These are phyloP conservation scores for Emydomyces testavorans DNA, from an alignment of 2,329 filamentous ascomycete genomes.

Conservation along the genomic window DNA sequence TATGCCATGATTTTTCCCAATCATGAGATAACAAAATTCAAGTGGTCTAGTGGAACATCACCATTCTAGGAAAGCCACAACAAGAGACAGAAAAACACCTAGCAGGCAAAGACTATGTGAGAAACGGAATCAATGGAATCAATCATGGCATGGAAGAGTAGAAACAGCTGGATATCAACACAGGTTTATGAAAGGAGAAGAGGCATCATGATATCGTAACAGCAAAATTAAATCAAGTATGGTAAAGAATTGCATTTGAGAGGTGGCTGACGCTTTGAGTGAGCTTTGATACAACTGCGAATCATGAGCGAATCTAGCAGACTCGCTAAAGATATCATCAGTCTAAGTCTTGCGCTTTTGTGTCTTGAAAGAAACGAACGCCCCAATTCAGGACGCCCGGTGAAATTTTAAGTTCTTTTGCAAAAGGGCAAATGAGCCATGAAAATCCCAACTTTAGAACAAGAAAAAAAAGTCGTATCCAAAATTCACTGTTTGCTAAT, in stretches of 20 bases:
- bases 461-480: not conserved
- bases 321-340: not conserved
- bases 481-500: conserved; percentile 12
- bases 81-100: not conserved
- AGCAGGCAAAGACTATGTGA: not conserved
- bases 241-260: not conserved
- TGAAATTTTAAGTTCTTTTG: not conserved
- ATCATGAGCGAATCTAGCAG: not conserved
- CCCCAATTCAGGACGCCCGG: not conserved
- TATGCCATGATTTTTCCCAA: not conserved
- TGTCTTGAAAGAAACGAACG: not conserved
- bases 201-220: conserved; percentile 9
- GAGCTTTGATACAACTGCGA: not conserved
- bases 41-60: not conserved
- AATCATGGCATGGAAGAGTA: not conserved
- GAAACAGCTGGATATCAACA: not conserved
- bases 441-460: not conserved
- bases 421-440: not conserved
- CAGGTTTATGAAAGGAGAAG: not conserved
- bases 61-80: not conserved
- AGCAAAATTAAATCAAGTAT: not conserved
- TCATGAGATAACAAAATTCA: not conserved
- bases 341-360: conserved; percentile 1
- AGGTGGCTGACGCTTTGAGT: not conserved
- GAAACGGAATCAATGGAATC: not conserved